Percentiles rank a stretch among this genome's conserved stretches.
Conservation (phyloP, 106 monocot species). For the Gastrodia elata region DNA sequence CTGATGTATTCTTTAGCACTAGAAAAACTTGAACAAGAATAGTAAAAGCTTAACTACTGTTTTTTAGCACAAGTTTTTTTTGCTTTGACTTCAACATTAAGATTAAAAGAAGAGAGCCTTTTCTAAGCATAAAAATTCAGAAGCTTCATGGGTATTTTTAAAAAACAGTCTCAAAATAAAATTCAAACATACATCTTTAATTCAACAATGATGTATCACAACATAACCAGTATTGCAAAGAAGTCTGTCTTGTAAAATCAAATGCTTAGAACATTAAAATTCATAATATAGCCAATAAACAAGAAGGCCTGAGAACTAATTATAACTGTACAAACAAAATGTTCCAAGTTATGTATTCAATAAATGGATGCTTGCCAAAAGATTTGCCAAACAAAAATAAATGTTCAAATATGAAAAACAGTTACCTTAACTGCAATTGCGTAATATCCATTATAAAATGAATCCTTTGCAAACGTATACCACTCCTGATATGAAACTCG, state of each 20-base stretch:
- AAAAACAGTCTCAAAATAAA: not conserved
- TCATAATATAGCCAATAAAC: not conserved
- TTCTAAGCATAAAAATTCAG: not conserved
- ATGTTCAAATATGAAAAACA: not conserved
- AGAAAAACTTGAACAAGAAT: not conserved
- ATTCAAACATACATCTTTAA: not conserved
- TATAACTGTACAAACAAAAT: not conserved
- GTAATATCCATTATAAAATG: constrained; percentile 69
- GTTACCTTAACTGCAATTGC: constrained; percentile 67
- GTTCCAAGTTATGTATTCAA: not conserved
- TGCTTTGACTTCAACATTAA: not conserved
- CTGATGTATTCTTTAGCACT: not conserved
- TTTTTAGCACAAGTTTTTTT: not conserved
- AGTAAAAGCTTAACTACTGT: not conserved
- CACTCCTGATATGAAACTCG: constrained; percentile 73
- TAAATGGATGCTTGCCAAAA: not conserved
- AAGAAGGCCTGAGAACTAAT: not conserved
- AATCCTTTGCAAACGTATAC: constrained; percentile 76
- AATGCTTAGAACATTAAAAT: not conserved
- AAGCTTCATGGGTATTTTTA: not conserved
- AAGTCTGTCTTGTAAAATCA: not conserved
- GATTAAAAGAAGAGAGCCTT: not conserved
- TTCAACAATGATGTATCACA: not conserved
- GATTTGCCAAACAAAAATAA: not conserved
- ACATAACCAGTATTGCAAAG: not conserved